A percentile compares a stretch with the other conserved stretches of the same genome.
Conservation (phyloP, 257 asterid species). For the Fraxinus cuspidata region DNA sequence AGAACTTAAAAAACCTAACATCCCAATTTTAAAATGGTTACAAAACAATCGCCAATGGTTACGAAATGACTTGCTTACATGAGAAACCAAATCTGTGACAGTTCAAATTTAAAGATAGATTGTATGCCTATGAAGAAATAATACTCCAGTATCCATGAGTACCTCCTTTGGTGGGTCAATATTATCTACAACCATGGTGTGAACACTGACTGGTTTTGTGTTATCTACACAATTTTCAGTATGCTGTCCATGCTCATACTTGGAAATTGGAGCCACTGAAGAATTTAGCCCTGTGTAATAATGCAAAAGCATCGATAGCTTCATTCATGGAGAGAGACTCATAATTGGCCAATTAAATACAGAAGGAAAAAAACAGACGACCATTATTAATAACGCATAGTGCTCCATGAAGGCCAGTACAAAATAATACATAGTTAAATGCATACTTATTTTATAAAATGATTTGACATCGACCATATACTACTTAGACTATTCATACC, state of each 20-base stretch:
- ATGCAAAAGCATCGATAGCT: slow-evolving; percentile 16
- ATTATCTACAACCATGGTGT: slow-evolving; percentile 50
- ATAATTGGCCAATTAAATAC: not conserved
- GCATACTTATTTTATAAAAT: not conserved
- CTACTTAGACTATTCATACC: slow-evolving; percentile 43
- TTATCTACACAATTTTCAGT: slow-evolving; percentile 40
- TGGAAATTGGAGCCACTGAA: slow-evolving; percentile 51
- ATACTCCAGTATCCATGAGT: slow-evolving; percentile 21
- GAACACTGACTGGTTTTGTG: slow-evolving; percentile 43
- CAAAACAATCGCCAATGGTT: not conserved
- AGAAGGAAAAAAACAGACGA: not conserved
- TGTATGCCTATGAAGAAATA: slow-evolving; percentile 8
- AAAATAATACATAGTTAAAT: not conserved
- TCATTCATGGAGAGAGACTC: not conserved
- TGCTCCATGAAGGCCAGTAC: not conserved
- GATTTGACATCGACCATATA: not conserved
- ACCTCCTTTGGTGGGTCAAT: slow-evolving; percentile 59
- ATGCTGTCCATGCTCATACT: slow-evolving; percentile 44
- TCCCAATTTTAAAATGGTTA: not conserved
- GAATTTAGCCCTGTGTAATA: slow-evolving; percentile 47
- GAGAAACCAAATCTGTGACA: not conserved
- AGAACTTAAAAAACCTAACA: not conserved
- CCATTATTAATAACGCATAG: no score
- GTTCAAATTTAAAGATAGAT: slow-evolving; percentile 13
- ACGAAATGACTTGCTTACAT: not conserved